A percentile compares a stretch with the other conserved stretches of the same genome.
Evolutionary conservation across 805 yeast genomes (phyloP).

Genomic region (Spencermartinsiella europaea): DNA sequence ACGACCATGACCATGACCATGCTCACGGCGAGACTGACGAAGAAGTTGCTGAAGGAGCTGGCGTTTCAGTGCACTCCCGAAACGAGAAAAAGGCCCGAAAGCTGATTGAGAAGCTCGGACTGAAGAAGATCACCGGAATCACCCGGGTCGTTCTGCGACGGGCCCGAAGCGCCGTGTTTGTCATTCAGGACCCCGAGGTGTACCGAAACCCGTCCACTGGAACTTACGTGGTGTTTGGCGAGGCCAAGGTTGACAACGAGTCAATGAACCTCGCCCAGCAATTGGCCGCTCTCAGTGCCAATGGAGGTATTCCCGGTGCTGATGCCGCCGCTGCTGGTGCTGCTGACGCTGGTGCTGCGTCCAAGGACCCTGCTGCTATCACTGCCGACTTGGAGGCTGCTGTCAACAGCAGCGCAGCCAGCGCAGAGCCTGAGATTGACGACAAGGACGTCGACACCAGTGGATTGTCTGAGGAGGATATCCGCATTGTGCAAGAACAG

Average conservation of each 20-base stretch:
- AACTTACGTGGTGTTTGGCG: slow-evolving; percentile 95
- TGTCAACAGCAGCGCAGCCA: slow-evolving; percentile 30
- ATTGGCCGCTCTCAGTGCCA: slow-evolving; percentile 55
- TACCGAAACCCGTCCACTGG: slow-evolving; percentile 87
- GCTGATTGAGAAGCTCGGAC: slow-evolving; percentile 77
- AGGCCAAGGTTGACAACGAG: slow-evolving; percentile 93
- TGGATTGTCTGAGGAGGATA: slow-evolving; percentile 77
- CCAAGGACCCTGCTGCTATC: slow-evolving; percentile 23
- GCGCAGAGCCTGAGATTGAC: slow-evolving; percentile 51
- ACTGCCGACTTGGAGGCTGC: slow-evolving; percentile 28
- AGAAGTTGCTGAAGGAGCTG: slow-evolving; percentile 17
- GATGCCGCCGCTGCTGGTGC: slow-evolving; percentile 43
- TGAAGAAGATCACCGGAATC: slow-evolving; percentile 88
- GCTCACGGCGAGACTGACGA: slow-evolving; percentile 18
- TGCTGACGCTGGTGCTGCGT: slow-evolving; percentile 42
- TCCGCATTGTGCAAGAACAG: slow-evolving; percentile 85
- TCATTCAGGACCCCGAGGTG: slow-evolving; percentile 91
- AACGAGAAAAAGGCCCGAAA: slow-evolving; percentile 96
- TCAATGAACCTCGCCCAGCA: slow-evolving; percentile 79
- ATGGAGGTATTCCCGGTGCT: slow-evolving; percentile 33
- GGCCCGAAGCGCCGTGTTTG: slow-evolving; percentile 85
- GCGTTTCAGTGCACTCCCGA: slow-evolving; percentile 19
- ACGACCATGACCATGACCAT: slow-evolving; percentile 18
- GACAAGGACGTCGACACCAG: slow-evolving; percentile 78
- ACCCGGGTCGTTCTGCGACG: slow-evolving; percentile 93